These are phyloP conservation scores for Suhomyces ambrosiae DNA, from an alignment of 1,139 yeast species.

Conservation along the genomic window DNA sequence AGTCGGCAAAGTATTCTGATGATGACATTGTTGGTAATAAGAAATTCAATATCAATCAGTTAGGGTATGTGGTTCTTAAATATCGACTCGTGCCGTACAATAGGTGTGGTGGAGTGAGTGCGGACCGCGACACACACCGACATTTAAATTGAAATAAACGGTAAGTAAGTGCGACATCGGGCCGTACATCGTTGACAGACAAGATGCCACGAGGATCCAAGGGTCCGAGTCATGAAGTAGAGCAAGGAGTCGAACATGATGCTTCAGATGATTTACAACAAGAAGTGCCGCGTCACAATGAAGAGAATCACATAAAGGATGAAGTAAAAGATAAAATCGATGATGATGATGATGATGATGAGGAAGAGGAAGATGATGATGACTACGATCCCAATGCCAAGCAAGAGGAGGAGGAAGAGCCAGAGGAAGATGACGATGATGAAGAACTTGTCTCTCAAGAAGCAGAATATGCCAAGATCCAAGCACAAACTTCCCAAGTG, in stretches of 20 bases:
- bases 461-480: constrained; percentile 41
- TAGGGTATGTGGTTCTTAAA: background rate
- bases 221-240: too few relatives aligned
- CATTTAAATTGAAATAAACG: background rate
- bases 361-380: constrained; percentile 66
- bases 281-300: too few relatives aligned
- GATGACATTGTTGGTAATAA: constrained; percentile 7
- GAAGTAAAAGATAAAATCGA: constrained; percentile 7
- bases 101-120: constrained; percentile 1
- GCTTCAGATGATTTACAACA: background rate
- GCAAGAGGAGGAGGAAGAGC: constrained; percentile 20
- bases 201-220: background rate
- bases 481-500: constrained; percentile 35
- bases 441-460: constrained; percentile 22
- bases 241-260: too few relatives aligned
- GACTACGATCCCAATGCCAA: constrained; percentile 58
- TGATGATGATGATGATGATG: constrained; percentile 28
- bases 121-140: background rate
- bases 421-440: constrained; percentile 27
- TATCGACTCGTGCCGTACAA: constrained; percentile 4
- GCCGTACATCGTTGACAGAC: background rate
- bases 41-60: background rate
- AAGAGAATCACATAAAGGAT: background rate
- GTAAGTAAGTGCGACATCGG: background rate
- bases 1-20: constrained; percentile 31